Base-by-base conservation (phyloP, 495 filamentous ascomycete species). In the Coniosporium apollinis region DNA sequence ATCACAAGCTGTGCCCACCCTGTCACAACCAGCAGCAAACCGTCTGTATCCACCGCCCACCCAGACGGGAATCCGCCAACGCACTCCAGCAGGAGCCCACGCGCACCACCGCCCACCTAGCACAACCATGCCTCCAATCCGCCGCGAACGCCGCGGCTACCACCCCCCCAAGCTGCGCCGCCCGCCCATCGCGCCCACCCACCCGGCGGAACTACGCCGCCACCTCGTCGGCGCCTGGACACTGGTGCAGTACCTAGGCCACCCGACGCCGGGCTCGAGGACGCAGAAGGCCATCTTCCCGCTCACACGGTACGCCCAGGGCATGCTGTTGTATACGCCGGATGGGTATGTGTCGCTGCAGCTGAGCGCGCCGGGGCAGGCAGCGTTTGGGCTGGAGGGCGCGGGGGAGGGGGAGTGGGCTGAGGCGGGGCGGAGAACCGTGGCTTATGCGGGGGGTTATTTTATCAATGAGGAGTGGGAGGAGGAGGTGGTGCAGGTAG, bases 341-440 rank as follows among this genome's bases (percentile, higher is more conserved):
- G 50, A 50, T 34, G 49, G 51, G 9, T 54, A 54, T 39, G 50
- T 54, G 50, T 52, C 46, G 3, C 47, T 44, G 15, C 50, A 54
- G 25, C 39, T 54, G 32, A 18, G 50, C 35, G 45, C 40, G 19
- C 51, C 51, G 3, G 50, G 51, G 8, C 43, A 45, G 33, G 34
- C 37, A 16, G 22, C 21, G 14, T 54, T 53, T 44, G 36, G 44
- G 22, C 34, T 37, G 13, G 41, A 39, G 2, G 43, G 44, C n/a
- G 45, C 42, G 4, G 41, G 42, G 8, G 44, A 52, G 13, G 34
- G 44, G 28, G 44, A 52, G 22, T 48, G 49, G 38, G 50, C 46
- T 8, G 49, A 51, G 29, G 50, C 49, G 14, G 47, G 37, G 15
- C 47, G 44, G 17, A 38, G 47, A 4, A 50, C 44, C 36, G 41